Evolutionary conservation across 2,329 filamentous ascomycete genomes (phyloP), one percentile per base, ranked within the genome.

Genomic region (Aspergillus novofumigatus): DNA sequence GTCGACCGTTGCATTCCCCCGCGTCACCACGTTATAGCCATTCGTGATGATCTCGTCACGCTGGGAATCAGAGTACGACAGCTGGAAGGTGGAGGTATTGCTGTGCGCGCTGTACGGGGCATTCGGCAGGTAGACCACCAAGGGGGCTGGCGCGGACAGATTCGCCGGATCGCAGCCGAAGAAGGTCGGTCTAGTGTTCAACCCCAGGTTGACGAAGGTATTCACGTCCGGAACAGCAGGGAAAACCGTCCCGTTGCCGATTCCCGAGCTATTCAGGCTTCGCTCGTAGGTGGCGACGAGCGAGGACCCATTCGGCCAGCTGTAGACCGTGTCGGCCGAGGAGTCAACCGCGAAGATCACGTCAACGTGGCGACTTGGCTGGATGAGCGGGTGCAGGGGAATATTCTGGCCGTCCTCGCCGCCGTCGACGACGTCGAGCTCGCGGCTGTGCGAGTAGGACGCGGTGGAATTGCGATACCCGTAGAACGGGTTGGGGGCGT

Each of bases 81-180:
- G 78, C 59, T 86, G 80, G 72, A 89, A 93, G 51, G 93, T 97
- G 2, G 88, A 89, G 6, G 88, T 82, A 78, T 97, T 97, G 72
- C 87, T 89, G 62, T 81, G 76, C 69, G 83, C 84, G 49, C 87
- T 83, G 76, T 95, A 96, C 1, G 92, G 92, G 23, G 87, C 81
- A 70, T 94, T 95, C 57, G 94, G 91, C 49, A 97, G 73, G 77
- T 99, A 99, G 62, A 96, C 90, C 60, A 96, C 78, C 1, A 96
- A 75, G 3, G 63, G 63, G 4, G 56, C 41, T 6, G 56, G 53
- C 10, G 29, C 42, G 14, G 49, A 52, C 5, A 52, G 42, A 20
- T 58, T 58, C 0, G 92, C 78, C 38, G 80, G 79, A 69, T 91
- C 77, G 74, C 90, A 94, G 48, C 90, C 90, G 69, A 94, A 94